phyloP scores from a whole-genome alignment of 2,329 filamentous ascomycete species.

The Coniella lustricola region DNA sequence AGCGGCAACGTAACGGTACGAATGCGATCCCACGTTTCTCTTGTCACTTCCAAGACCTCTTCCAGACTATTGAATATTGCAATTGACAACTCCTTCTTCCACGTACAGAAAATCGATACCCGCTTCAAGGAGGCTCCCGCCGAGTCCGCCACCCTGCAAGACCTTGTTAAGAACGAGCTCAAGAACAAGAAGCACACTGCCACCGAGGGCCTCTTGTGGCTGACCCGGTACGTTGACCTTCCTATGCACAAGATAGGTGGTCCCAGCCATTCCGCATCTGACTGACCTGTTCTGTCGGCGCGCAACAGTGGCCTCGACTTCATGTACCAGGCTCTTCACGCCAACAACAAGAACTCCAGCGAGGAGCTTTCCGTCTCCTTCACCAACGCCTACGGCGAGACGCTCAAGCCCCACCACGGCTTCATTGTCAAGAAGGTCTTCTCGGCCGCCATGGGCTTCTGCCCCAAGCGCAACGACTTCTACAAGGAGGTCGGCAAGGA shows the following conservation, averaged over 20 bases:
- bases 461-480: slow-evolving; percentile 89
- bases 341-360: slow-evolving; percentile 60
- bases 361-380: slow-evolving; percentile 84
- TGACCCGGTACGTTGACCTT: slow-evolving; percentile 60
- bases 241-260: slow-evolving; percentile 4
- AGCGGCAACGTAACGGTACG: slow-evolving; percentile 80
- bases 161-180: slow-evolving; percentile 78
- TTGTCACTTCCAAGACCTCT: neutral
- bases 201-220: slow-evolving; percentile 85
- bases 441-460: slow-evolving; percentile 84
- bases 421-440: slow-evolving; percentile 90
- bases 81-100: neutral
- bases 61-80: no score
- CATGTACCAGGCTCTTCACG: slow-evolving; percentile 74
- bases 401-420: slow-evolving; percentile 86
- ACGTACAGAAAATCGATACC: slow-evolving; percentile 73
- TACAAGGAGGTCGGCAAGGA: slow-evolving; percentile 77
- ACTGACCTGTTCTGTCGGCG: no score
- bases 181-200: slow-evolving; percentile 84
- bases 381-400: slow-evolving; percentile 73
- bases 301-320: slow-evolving; percentile 77
- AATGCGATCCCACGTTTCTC: slow-evolving; percentile 1
- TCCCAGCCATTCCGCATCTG: slow-evolving; percentile 8
- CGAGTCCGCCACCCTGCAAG: slow-evolving; percentile 78
- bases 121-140: slow-evolving; percentile 70